Conservation (phyloP, 2,329 filamentous ascomycete genomes). For the Aureobasidium sp. region DNA sequence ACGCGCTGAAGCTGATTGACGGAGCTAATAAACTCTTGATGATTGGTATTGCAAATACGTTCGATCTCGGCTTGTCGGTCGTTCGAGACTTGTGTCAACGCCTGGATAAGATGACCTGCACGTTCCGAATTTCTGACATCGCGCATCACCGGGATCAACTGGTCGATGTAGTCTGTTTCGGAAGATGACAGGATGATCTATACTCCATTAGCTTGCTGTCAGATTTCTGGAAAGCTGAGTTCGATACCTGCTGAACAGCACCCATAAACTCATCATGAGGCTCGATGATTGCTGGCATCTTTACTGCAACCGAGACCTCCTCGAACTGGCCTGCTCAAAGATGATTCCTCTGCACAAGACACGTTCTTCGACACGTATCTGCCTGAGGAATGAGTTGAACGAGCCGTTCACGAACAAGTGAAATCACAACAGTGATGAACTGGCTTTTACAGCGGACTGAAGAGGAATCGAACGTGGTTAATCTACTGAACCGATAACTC, state of each 20-base stretch:
- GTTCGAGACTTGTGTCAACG: constrained; percentile 70
- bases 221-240: background rate
- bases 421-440: background rate
- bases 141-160: constrained; percentile 87
- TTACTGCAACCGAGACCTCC: background rate
- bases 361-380: constrained; percentile 4
- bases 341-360: background rate
- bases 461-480: background rate
- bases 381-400: background rate
- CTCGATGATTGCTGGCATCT: constrained; percentile 33
- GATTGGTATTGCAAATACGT: constrained; percentile 85
- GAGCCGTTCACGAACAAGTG: background rate
- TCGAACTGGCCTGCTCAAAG: background rate
- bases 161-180: constrained; percentile 89
- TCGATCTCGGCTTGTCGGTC: constrained; percentile 89
- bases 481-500: background rate
- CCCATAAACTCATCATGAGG: constrained; percentile 39
- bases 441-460: background rate
- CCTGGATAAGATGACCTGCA: constrained; percentile 64
- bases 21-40: constrained; percentile 90
- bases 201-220: constrained; percentile 10
- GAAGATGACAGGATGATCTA: constrained; percentile 90
- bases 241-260: constrained; percentile 40
- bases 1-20: constrained; percentile 91
- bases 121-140: constrained; percentile 73